These are phyloP conservation scores for Lactarius deliciosus DNA, from an alignment of 768 basidiomycete genomes.

Conservation along the genomic window DNA sequence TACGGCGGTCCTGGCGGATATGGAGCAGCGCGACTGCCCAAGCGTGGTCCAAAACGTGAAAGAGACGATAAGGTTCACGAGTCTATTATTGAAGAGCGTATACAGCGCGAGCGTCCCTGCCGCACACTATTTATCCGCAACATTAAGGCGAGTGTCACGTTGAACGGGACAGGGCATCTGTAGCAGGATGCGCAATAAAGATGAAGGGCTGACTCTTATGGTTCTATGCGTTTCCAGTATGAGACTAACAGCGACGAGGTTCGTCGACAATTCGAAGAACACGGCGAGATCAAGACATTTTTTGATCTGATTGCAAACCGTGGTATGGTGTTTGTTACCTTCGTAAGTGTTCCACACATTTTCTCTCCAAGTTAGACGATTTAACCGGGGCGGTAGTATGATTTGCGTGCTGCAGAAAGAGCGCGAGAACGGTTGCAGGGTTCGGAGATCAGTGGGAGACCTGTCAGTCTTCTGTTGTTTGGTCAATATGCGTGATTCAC, in stretches of 20 bases:
- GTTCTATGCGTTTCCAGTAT: constrained; percentile 52
- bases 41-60: constrained; percentile 64
- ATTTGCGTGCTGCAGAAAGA: constrained; percentile 88
- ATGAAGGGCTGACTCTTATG: constrained; percentile 21
- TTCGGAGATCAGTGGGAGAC: constrained; percentile 81
- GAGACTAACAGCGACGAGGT: constrained; percentile 87
- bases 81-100: constrained; percentile 90
- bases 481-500: constrained; percentile 12
- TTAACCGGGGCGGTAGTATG: constrained; percentile 57
- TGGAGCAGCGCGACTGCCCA: constrained; percentile 39
- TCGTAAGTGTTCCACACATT: constrained; percentile 60
- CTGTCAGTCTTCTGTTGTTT: constrained; percentile 55
- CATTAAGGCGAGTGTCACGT: constrained; percentile 78
- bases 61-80: constrained; percentile 89
- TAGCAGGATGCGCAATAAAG: constrained; percentile 4
- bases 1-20: constrained; percentile 50
- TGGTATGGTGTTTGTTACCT: constrained; percentile 99
- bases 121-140: constrained; percentile 96
- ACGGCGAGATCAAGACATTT: constrained; percentile 95
- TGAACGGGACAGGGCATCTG: constrained; percentile 4
- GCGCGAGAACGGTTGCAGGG: constrained; percentile 91
- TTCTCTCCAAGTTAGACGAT: constrained; percentile 1
- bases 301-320: constrained; percentile 93
- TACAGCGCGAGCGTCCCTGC: constrained; percentile 91
- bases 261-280: constrained; percentile 82